These are phyloP conservation scores for Vanrija pseudolonga DNA, from an alignment of 1,284 basidiomycete species.

Conservation along the genomic window DNA sequence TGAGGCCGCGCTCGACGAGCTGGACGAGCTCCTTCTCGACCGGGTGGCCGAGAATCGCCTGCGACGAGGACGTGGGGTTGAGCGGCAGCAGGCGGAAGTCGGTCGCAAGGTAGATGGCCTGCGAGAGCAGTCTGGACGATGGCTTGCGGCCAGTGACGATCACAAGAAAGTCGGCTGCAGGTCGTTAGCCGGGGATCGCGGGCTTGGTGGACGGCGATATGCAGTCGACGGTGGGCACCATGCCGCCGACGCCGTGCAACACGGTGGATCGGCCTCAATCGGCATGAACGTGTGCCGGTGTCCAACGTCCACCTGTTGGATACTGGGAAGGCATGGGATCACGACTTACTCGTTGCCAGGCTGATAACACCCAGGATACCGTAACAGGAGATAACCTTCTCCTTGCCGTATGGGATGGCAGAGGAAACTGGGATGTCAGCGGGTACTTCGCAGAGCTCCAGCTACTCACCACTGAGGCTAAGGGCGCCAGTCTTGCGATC, in stretches of 20 bases:
- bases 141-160: conserved; percentile 80
- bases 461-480: conserved; percentile 45
- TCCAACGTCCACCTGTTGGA: not conserved
- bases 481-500: conserved; percentile 47
- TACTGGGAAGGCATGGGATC: too few relatives aligned
- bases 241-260: not conserved
- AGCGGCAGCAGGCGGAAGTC: conserved; percentile 91
- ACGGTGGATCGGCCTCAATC: too few relatives aligned
- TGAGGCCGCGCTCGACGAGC: conserved; percentile 80
- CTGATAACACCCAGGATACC: conserved; percentile 84
- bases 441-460: not conserved
- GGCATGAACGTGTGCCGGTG: not conserved
- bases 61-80: conserved; percentile 60
- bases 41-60: conserved; percentile 62
- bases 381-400: conserved; percentile 57
- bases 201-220: too few relatives aligned
- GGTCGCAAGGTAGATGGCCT: conserved; percentile 83
- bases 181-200: not conserved
- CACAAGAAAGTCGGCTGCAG: conserved; percentile 83
- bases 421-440: conserved; percentile 25
- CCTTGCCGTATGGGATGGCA: conserved; percentile 46
- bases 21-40: conserved; percentile 84
- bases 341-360: conserved; percentile 70
- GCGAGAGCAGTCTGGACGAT: conserved; percentile 72
- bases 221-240: not conserved